Conservation (phyloP, 2,329 filamentous ascomycete genomes). For the Sporothrix phasma region DNA sequence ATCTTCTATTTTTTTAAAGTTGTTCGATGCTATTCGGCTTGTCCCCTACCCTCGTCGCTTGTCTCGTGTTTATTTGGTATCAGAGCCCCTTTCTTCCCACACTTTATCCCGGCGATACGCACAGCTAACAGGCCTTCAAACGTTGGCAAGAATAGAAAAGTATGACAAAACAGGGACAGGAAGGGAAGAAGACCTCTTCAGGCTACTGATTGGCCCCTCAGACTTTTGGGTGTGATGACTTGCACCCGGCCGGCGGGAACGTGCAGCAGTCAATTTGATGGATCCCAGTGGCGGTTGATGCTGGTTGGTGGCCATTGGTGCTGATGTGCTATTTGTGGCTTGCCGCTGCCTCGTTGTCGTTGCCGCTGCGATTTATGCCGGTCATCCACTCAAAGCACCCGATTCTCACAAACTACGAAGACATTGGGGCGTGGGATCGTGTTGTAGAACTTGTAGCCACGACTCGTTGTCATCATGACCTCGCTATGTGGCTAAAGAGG, state of each 20-base stretch:
- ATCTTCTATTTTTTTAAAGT: background rate
- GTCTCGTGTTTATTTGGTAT: conserved; percentile 11
- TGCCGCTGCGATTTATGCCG: background rate
- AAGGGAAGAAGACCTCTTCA: conserved; percentile 15
- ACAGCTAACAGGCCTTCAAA: background rate
- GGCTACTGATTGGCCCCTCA: conserved; percentile 17
- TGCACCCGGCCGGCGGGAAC: background rate
- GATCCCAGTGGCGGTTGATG: background rate
- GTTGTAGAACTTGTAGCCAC: background rate
- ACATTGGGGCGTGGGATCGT: background rate
- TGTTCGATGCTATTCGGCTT: background rate
- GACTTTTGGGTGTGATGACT: conserved; percentile 8
- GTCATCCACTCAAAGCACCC: background rate
- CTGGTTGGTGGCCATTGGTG: background rate
- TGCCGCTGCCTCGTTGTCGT: background rate
- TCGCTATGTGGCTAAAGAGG: conserved; percentile 2
- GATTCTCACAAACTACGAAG: background rate
- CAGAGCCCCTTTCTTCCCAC: background rate
- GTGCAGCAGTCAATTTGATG: conserved; percentile 5
- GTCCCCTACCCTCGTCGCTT: conserved; percentile 5
- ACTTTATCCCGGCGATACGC: conserved; percentile 14
- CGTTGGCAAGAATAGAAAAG: background rate
- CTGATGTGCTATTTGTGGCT: conserved; percentile 6
- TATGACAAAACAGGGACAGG: conserved; percentile 8
- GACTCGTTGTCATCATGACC: background rate